These are phyloP conservation scores for Diatrype stigma DNA, from an alignment of 2,329 filamentous ascomycete genomes.

Conservation along the genomic window DNA sequence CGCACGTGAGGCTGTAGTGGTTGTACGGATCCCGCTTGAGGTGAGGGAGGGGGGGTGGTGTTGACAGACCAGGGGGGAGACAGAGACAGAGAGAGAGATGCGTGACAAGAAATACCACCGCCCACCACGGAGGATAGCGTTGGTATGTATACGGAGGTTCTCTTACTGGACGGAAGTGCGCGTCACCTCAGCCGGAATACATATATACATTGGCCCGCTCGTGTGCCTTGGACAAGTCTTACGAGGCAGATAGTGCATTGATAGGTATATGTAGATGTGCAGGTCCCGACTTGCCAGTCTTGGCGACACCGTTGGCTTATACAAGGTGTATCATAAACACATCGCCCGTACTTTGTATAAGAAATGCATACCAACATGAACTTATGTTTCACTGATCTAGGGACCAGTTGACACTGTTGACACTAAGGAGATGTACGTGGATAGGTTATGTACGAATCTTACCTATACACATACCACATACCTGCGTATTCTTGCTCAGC, in stretches of 20 bases:
- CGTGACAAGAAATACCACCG: neutral
- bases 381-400: too few species aligned
- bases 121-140: neutral
- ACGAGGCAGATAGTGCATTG: neutral
- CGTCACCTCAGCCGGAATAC: neutral
- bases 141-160: neutral
- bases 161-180: neutral
- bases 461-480: too few species aligned
- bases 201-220: neutral
- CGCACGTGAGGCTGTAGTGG: neutral
- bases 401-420: too few species aligned
- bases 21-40: neutral
- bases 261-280: neutral
- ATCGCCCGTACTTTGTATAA: too few species aligned
- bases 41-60: neutral
- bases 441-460: too few species aligned
- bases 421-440: too few species aligned
- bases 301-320: neutral
- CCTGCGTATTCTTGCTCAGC: too few species aligned
- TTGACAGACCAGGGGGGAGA: neutral
- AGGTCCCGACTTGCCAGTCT: neutral
- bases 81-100: neutral
- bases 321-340: too few species aligned
- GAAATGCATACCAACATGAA: too few species aligned
- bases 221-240: neutral